Percentiles rank a stretch among this genome's conserved stretches.
Evolutionary conservation across 2,329 filamentous ascomycete genomes (phyloP).

Genomic region (Cladophialophora immunda): DNA sequence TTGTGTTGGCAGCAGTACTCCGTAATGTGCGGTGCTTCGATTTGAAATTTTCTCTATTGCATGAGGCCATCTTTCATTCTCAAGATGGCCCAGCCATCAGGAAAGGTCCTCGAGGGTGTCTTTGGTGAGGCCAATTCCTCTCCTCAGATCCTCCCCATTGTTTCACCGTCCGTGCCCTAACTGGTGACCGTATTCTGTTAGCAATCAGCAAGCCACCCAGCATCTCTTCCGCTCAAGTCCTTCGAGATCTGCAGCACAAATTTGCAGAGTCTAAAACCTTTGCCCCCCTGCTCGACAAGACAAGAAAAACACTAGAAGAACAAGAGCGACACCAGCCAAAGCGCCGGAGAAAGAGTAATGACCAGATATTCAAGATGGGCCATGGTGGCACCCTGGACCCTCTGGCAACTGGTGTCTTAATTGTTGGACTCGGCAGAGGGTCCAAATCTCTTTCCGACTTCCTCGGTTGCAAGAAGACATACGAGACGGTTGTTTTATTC

Average conservation of each 20-base stretch:
- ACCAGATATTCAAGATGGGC: conserved; percentile 84
- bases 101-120: conserved; percentile 68
- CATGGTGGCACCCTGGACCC: conserved; percentile 97
- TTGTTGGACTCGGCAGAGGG: conserved; percentile 84
- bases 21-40: background rate
- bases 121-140: conserved; percentile 60
- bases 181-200: conserved; percentile 48
- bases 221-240: conserved; percentile 86
- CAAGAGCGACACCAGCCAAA: conserved; percentile 35
- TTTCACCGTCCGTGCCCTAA: conserved; percentile 15
- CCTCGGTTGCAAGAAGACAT: conserved; percentile 88
- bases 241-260: conserved; percentile 83
- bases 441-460: conserved; percentile 85
- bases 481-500: conserved; percentile 89
- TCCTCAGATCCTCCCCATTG: conserved; percentile 28
- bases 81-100: conserved; percentile 38
- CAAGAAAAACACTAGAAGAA: conserved; percentile 28
- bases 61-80: conserved; percentile 25
- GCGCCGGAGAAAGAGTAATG: conserved; percentile 66
- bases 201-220: conserved; percentile 92
- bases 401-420: conserved; percentile 89
- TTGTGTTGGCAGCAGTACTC: background rate
- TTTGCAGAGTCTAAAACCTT: conserved; percentile 86
- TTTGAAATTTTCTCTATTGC: background rate
- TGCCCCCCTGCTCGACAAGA: conserved; percentile 76